Percentiles rank a stretch among this genome's conserved stretches.
These are phyloP conservation scores for Chrysanthemum seticuspe DNA, from an alignment of 129 eudicot genomes.

Conservation along the genomic window DNA sequence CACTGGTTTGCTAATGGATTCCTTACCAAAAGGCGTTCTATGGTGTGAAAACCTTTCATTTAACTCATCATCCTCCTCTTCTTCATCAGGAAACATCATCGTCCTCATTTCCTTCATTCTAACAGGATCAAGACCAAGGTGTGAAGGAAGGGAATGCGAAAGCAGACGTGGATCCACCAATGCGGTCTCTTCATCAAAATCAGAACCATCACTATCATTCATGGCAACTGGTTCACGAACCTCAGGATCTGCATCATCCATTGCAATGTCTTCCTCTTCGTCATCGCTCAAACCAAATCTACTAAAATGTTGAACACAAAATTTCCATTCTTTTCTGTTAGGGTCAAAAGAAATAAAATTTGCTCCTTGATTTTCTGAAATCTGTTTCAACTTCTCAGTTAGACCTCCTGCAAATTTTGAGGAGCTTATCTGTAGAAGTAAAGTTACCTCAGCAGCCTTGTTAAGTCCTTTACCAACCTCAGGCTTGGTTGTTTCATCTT, in stretches of 20 bases:
- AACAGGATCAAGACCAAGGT: conserved; percentile 93
- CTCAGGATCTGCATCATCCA: conserved; percentile 63
- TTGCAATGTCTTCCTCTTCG: conserved; percentile 77
- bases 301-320: conserved; percentile 80
- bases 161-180: conserved; percentile 50
- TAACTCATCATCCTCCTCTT: conserved; percentile 55
- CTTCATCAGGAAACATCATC: conserved; percentile 79
- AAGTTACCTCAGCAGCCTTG: conserved; percentile 84
- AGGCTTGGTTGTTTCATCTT: conserved; percentile 76
- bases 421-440: conserved; percentile 43
- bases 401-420: neutral
- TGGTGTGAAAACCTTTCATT: conserved; percentile 37
- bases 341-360: conserved; percentile 67
- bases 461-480: conserved; percentile 81
- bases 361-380: conserved; percentile 80
- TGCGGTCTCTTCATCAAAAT: conserved; percentile 47
- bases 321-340: conserved; percentile 68
- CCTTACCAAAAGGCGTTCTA: conserved; percentile 37
- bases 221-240: conserved; percentile 43
- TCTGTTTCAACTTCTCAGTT: conserved; percentile 46
- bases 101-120: conserved; percentile 81
- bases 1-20: conserved; percentile 34
- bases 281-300: conserved; percentile 83
- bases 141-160: conserved; percentile 92
- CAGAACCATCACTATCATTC: conserved; percentile 51